Evolutionary conservation across 2,329 filamentous ascomycete genomes (phyloP).

Genomic region (Chaetomiaceae sp.): DNA sequence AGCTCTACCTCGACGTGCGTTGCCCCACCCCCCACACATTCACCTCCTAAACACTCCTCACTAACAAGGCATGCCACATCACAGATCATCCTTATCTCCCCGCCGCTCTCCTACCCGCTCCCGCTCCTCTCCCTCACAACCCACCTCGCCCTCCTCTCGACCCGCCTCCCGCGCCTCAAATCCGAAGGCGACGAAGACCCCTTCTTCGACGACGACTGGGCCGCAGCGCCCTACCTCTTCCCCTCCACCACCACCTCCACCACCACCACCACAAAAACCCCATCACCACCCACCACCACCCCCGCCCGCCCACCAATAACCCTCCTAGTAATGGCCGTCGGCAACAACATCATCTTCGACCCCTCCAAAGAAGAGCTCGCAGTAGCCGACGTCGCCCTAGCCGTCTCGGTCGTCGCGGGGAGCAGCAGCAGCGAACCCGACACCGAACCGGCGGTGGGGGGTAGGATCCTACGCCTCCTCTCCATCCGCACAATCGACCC

Average conservation of each 20-base stretch:
- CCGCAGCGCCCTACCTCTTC: conserved; percentile 73
- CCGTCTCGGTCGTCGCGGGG: conserved; percentile 69
- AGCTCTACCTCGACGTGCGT: conserved; percentile 85
- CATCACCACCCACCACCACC: conserved; percentile 10
- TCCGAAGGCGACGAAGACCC: conserved; percentile 94
- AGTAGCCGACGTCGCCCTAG: conserved; percentile 84
- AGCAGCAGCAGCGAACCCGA: conserved; percentile 24
- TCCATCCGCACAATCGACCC: conserved; percentile 71
- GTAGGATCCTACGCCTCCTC: conserved; percentile 55
- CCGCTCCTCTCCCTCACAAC: conserved; percentile 89
- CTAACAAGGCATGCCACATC: background rate
- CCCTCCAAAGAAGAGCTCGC: conserved; percentile 86
- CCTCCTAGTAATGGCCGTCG: conserved; percentile 81
- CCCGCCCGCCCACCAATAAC: conserved; percentile 71
- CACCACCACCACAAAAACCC: conserved; percentile 7
- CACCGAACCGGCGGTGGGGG: conserved; percentile 13
- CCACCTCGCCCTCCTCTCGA: conserved; percentile 85
- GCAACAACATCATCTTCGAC: conserved; percentile 89
- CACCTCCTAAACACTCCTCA: background rate
- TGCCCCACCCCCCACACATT: background rate
- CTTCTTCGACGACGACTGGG: conserved; percentile 98
- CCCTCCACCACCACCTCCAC: conserved; percentile 37
- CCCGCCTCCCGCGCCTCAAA: conserved; percentile 75
- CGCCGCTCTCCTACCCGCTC: conserved; percentile 85
- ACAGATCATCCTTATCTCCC: conserved; percentile 88